Conservation (phyloP, 495 filamentous ascomycete genomes). For the Xylaria venustula region DNA sequence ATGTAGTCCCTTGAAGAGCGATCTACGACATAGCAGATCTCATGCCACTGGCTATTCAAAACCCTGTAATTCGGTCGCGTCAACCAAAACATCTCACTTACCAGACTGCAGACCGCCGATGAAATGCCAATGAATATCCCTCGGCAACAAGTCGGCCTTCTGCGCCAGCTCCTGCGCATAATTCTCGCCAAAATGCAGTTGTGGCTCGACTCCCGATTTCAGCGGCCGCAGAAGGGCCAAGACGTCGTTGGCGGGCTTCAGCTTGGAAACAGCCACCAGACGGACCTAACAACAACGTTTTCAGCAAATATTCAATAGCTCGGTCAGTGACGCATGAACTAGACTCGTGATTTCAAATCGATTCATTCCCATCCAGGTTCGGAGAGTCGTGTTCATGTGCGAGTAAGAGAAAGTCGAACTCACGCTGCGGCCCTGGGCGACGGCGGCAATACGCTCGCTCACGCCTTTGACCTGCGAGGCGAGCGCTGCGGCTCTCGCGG, state of each 20-base stretch:
- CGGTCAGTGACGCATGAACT: background rate
- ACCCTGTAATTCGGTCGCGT: too few species aligned
- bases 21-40: background rate
- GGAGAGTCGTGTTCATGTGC: background rate
- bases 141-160: constrained; percentile 77
- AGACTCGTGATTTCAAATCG: background rate
- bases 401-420: constrained; percentile 26
- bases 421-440: constrained; percentile 46
- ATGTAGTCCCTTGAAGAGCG: background rate
- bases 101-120: constrained; percentile 82
- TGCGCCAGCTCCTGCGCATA: constrained; percentile 89
- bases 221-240: constrained; percentile 66
- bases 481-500: constrained; percentile 48
- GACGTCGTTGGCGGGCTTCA: constrained; percentile 88
- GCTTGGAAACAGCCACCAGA: constrained; percentile 89
- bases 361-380: background rate
- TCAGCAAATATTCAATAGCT: background rate
- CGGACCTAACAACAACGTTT: constrained; percentile 59
- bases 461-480: constrained; percentile 47
- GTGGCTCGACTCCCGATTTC: constrained; percentile 42
- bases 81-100: too few species aligned
- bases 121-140: constrained; percentile 88
- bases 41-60: background rate
- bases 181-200: constrained; percentile 93
- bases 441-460: constrained; percentile 42